Evolutionary conservation across 2,329 filamentous ascomycete species (phyloP), one percentile per base, ranked within the genome.

Genomic region (Chaetomiaceae sp.): DNA sequence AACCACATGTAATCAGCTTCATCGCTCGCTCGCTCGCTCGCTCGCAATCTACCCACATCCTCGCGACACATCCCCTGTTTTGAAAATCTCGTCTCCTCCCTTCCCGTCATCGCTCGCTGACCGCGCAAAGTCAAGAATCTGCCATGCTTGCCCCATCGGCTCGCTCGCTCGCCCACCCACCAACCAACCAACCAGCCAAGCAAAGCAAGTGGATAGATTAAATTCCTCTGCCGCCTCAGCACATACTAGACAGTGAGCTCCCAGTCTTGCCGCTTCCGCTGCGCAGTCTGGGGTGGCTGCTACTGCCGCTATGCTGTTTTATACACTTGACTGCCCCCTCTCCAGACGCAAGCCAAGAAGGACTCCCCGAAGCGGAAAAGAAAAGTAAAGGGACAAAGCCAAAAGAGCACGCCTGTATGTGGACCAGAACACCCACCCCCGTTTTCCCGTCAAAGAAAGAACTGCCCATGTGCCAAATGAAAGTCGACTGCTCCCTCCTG

Each of bases 341-440:
- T 27, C 33, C 18, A 38, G 23, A 16, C 33, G 14, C 25, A 5
- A 23, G n/a, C 5, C 20, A 23, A 34, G 27, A 32, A 44, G 16
- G 38, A 48, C 9, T 20, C n/a, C 8, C 18, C n/a, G 10, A 41
- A 58, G 25, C 10, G 27, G n/a, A 54, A 30, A n/a, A 54, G 21
- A 48, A 46, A 53, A 58, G 23, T 33, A 27, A 8, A 5, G 21
- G 38, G 48, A 48, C 36, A 54, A 34, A 56, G 32, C 25, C 36
- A 34, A 48, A 32, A 23, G 18, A 5, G 42, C 59, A 56, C 51
- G 53, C 55, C 58, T 43, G 46, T 50, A 50, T 52, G 41, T 43
- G 36, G 48, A 54, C 44, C 58, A 45, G 41, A 58, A 52, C 46
- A 55, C 56, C 58, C 48, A 27, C 36, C 43, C 37, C 37, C 16